A percentile compares a stretch with the other conserved stretches of the same genome.
phyloP scores from a whole-genome alignment of 257 asterid species.

The Linaria vulgaris region DNA sequence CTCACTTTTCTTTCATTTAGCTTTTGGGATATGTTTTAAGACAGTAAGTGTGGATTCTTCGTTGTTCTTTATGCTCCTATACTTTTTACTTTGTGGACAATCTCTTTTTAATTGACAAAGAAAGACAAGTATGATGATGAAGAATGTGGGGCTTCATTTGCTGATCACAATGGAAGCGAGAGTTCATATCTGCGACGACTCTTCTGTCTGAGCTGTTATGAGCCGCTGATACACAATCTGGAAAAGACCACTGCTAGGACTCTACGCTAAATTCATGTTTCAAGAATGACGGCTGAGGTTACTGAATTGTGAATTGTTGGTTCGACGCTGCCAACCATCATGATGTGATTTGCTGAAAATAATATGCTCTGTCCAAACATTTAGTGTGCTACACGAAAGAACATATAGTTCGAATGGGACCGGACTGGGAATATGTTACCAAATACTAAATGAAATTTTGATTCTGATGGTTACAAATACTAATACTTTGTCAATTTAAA shows the following conservation, averaged over 20 bases:
- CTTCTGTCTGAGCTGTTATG: slow-evolving; percentile 12
- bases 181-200: neutral
- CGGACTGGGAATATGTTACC: slow-evolving; percentile 6
- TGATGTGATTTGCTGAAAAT: neutral
- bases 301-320: neutral
- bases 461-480: slow-evolving; percentile 1
- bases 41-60: neutral
- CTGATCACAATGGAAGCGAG: neutral
- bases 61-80: neutral
- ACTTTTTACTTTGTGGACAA: slow-evolving; percentile 14
- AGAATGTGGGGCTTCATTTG: neutral
- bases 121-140: neutral
- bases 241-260: slow-evolving; percentile 1
- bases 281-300: slow-evolving; percentile 11
- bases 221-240: neutral
- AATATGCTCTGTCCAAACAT: slow-evolving; percentile 11
- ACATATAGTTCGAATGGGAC: slow-evolving; percentile 10
- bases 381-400: slow-evolving; percentile 14
- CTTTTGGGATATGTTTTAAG: slow-evolving; percentile 1
- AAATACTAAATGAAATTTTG: slow-evolving; percentile 14
- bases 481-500: slow-evolving; percentile 4
- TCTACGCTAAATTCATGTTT: neutral
- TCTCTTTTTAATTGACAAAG: neutral
- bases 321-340: neutral
- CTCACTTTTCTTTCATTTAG: slow-evolving; percentile 12